phyloP scores from a whole-genome alignment of 306 rosid genomes.

The Vigna angularis region DNA sequence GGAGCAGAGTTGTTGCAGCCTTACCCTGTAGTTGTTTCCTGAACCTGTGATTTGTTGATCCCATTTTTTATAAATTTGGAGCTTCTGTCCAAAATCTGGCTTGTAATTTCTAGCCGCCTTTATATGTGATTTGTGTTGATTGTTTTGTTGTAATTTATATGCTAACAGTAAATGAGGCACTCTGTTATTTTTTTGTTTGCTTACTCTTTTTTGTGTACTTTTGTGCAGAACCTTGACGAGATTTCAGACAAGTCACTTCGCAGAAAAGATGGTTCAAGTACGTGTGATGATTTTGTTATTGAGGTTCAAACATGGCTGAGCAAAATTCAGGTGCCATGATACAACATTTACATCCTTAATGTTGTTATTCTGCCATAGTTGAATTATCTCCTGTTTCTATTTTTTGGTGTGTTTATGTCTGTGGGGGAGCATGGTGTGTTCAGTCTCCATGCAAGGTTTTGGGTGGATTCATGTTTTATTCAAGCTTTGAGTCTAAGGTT shows the following conservation, averaged over 20 bases:
- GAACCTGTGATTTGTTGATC: not conserved
- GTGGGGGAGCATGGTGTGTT: not conserved
- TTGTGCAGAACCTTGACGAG: constrained; percentile 91
- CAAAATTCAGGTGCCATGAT: constrained; percentile 78
- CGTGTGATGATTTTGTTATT: constrained; percentile 89
- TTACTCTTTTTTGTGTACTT: constrained; percentile 28
- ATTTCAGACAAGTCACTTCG: constrained; percentile 77
- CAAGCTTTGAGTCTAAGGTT: not conserved
- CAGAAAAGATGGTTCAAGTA: constrained; percentile 71
- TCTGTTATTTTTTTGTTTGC: constrained; percentile 13
- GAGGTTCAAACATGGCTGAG: constrained; percentile 83
- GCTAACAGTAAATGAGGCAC: constrained; percentile 7
- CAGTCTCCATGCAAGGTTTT: constrained; percentile 8
- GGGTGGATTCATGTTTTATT: not conserved
- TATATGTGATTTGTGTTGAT: constrained; percentile 1
- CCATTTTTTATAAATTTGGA: constrained; percentile 1
- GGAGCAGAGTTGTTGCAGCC: not conserved
- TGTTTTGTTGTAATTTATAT: constrained; percentile 21
- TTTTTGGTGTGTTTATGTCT: not conserved
- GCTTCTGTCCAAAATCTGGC: not conserved
- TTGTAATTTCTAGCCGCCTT: constrained; percentile 14
- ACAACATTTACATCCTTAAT: constrained; percentile 32
- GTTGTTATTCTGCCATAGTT: not conserved
- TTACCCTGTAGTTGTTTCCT: not conserved
- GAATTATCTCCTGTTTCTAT: constrained; percentile 10